Percentiles rank a stretch among this genome's conserved stretches.
Conservation (phyloP, 108 stramenopile species). For the Epithemia pelagica region DNA sequence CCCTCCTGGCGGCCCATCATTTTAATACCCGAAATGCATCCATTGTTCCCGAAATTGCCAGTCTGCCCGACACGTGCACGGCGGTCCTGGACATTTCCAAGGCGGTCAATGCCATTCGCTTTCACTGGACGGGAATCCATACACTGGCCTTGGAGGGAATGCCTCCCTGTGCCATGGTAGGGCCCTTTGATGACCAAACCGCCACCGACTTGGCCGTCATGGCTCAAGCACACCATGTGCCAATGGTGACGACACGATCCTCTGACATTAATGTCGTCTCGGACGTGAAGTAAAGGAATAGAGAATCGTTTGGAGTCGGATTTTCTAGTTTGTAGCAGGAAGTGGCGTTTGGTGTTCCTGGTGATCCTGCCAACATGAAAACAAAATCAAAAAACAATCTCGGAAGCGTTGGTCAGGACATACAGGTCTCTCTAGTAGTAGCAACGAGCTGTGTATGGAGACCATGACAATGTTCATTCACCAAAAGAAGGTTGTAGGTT, state of each 20-base stretch:
- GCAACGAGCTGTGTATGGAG: too few relatives aligned
- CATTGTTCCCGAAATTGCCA: constrained; percentile 16
- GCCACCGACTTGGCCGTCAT: constrained; percentile 1
- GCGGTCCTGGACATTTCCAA: too few relatives aligned
- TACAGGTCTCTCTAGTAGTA: too few relatives aligned
- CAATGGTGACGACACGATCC: background rate
- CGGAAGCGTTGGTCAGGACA: too few relatives aligned
- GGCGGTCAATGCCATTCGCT: background rate
- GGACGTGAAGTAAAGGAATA: too few relatives aligned
- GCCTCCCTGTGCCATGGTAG: constrained; percentile 9
- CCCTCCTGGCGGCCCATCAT: constrained; percentile 10
- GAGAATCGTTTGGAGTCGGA: too few relatives aligned
- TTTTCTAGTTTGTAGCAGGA: too few relatives aligned
- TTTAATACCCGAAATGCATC: constrained; percentile 16
- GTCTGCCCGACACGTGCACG: background rate
- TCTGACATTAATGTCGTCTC: background rate
- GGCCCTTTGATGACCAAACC: constrained; percentile 8
- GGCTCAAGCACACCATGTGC: background rate
- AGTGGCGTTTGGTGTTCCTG: too few relatives aligned
- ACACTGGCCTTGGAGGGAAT: background rate
- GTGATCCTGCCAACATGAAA: too few relatives aligned
- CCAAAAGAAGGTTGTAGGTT: too few relatives aligned
- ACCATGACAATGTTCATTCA: too few relatives aligned
- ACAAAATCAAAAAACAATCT: too few relatives aligned
- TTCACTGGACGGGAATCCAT: background rate